Evolutionary conservation across 78 protist genomes (phyloP).

Genomic region (Bodo saltans): DNA sequence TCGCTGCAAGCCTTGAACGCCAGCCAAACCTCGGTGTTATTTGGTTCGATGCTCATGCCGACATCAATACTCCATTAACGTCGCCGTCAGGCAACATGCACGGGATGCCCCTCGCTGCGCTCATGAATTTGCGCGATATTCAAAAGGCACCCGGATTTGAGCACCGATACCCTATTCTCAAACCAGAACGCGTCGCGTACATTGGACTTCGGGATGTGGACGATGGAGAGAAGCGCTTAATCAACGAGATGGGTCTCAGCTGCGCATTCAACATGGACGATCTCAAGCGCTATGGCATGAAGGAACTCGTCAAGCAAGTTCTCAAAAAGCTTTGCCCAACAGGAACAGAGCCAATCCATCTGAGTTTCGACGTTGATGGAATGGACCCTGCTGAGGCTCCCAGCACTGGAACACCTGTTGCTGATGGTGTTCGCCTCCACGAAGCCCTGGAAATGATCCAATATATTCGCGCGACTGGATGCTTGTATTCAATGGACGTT

Average conservation of each 20-base stretch:
- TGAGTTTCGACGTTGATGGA: slow-evolving; percentile 41
- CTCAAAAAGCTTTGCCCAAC: not conserved
- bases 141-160: not conserved
- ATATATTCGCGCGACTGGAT: slow-evolving; percentile 5
- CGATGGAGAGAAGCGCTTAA: not conserved
- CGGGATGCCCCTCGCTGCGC: slow-evolving; percentile 52
- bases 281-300: slow-evolving; percentile 38
- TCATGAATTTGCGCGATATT: not conserved
- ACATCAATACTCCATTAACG: slow-evolving; percentile 37
- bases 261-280: slow-evolving; percentile 26
- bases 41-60: slow-evolving; percentile 59
- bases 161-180: not conserved
- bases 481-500: slow-evolving; percentile 18
- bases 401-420: slow-evolving; percentile 20
- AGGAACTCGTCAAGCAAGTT: slow-evolving; percentile 10
- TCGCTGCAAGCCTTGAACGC: not conserved
- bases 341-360: slow-evolving; percentile 11
- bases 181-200: not conserved
- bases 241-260: not conserved
- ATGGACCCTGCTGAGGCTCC: slow-evolving; percentile 42
- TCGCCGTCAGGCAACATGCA: slow-evolving; percentile 38
- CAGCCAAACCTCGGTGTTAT: slow-evolving; percentile 22
- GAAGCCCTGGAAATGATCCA: slow-evolving; percentile 29
- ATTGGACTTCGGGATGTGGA: slow-evolving; percentile 45
- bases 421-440: slow-evolving; percentile 31